Evolutionary conservation across 2,329 filamentous ascomycete genomes (phyloP).

Genomic region (Colletotrichum coccodes): DNA sequence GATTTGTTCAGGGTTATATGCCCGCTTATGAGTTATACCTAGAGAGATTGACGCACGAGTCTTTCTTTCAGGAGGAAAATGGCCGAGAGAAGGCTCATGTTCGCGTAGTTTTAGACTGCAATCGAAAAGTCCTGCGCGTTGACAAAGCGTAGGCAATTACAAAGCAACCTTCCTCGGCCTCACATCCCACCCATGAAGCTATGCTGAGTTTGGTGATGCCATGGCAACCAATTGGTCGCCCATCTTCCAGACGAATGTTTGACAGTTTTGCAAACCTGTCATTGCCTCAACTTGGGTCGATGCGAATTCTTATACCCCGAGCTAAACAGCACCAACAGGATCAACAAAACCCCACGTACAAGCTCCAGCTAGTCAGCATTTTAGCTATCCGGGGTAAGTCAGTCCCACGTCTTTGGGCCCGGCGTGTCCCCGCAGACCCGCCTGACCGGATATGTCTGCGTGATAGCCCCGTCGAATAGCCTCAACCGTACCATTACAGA

Average conservation of each 20-base stretch:
- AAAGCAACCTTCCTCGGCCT: too few species aligned
- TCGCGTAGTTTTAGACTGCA: conserved; percentile 18
- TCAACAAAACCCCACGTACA: conserved; percentile 5
- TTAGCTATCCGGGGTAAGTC: conserved; percentile 26
- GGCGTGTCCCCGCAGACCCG: background rate
- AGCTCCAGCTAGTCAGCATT: background rate
- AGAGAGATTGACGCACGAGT: conserved; percentile 9
- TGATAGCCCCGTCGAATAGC: conserved; percentile 1
- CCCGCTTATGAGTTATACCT: conserved; percentile 30
- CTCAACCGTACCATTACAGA: background rate
- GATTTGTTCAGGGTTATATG: conserved; percentile 31
- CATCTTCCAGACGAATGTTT: too few species aligned
- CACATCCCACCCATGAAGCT: too few species aligned
- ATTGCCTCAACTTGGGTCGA: too few species aligned
- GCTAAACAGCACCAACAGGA: too few species aligned
- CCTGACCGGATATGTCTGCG: background rate
- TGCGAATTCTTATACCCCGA: too few species aligned
- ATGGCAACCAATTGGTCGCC: too few species aligned
- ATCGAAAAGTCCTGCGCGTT: conserved; percentile 10
- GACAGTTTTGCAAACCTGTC: too few species aligned
- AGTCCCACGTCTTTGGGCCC: conserved; percentile 10
- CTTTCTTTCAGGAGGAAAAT: background rate
- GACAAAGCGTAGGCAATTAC: conserved; percentile 11
- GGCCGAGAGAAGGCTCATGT: background rate
- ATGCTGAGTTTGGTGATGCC: too few species aligned